A percentile compares a stretch with the other conserved stretches of the same genome.
phyloP scores from a whole-genome alignment of 2,329 filamentous ascomycete genomes.

The Biscogniauxia mediterranea region DNA sequence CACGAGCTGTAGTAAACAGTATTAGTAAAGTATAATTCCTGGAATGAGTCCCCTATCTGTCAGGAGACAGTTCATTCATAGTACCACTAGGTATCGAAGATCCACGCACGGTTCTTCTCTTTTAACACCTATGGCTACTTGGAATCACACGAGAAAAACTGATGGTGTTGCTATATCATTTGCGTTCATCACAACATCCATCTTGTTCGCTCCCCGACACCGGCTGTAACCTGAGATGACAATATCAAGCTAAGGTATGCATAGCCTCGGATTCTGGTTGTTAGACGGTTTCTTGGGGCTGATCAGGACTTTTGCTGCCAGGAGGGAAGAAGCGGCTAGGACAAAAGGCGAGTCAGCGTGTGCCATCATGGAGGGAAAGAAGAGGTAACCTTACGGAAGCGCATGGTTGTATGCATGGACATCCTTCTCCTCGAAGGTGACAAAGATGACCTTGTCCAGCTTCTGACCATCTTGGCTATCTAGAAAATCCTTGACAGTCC shows the following conservation, averaged over 20 bases:
- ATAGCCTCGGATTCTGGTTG: conserved; percentile 19
- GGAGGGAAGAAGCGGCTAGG: conserved; percentile 29
- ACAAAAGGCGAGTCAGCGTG: background rate
- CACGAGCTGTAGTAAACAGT: too few relatives aligned
- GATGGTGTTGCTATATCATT: too few relatives aligned
- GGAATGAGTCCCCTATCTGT: conserved; percentile 25
- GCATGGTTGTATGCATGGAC: conserved; percentile 66
- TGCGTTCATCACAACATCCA: too few relatives aligned
- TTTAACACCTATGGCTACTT: too few relatives aligned
- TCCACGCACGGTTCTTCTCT: too few relatives aligned
- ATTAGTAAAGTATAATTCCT: too few relatives aligned
- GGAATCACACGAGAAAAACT: too few relatives aligned
- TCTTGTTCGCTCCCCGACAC: background rate
- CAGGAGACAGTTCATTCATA: too few relatives aligned
- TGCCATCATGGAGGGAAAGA: background rate
- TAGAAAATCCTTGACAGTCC: conserved; percentile 56
- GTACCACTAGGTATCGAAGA: too few relatives aligned
- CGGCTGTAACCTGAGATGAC: too few relatives aligned
- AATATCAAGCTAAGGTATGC: too few relatives aligned
- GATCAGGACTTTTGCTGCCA: conserved; percentile 6
- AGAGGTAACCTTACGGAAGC: conserved; percentile 65
- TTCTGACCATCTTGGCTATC: conserved; percentile 43
- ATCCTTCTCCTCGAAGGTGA: conserved; percentile 79
- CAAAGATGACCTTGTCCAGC: conserved; percentile 78
- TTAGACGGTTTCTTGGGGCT: conserved; percentile 14